phyloP scores from a whole-genome alignment of 1,284 basidiomycete species.

The Ustilago bromivora region DNA sequence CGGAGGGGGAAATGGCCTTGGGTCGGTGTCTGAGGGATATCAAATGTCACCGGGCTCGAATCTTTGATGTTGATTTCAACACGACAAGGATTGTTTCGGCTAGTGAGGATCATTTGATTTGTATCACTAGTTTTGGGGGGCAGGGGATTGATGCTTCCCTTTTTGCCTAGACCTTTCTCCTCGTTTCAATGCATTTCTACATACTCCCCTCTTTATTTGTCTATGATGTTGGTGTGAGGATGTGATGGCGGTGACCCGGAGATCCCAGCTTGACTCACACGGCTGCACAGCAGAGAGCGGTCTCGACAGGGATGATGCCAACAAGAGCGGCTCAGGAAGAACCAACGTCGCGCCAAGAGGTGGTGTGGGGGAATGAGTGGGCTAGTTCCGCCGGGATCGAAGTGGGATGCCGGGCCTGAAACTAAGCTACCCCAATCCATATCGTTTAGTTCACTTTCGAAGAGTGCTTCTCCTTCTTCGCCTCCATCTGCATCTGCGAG shows the following conservation, averaged over 20 bases:
- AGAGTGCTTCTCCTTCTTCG: slow-evolving; percentile 23
- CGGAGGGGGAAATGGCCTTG: not conserved
- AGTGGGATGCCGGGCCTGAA: too few relatives aligned
- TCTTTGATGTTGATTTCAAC: slow-evolving; percentile 59
- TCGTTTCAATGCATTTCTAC: not conserved
- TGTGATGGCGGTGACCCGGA: not conserved
- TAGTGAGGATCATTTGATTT: slow-evolving; percentile 54
- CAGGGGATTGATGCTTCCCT: slow-evolving; percentile 43
- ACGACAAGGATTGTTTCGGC: slow-evolving; percentile 52
- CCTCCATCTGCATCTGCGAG: not conserved
- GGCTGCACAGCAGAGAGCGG: too few relatives aligned
- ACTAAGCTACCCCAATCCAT: slow-evolving; percentile 74
- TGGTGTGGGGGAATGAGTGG: too few relatives aligned
- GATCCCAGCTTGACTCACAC: too few relatives aligned
- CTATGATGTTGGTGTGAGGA: not conserved
- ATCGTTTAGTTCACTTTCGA: slow-evolving; percentile 48
- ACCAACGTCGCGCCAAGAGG: too few relatives aligned
- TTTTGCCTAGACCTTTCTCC: slow-evolving; percentile 28
- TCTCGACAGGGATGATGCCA: too few relatives aligned
- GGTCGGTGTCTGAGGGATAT: slow-evolving; percentile 34
- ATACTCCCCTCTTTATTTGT: not conserved
- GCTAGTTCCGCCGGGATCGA: too few relatives aligned
- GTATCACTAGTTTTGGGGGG: slow-evolving; percentile 48
- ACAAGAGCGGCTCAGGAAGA: too few relatives aligned
- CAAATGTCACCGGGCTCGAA: slow-evolving; percentile 29